Evolutionary conservation across 257 asterid species (phyloP).

Genomic region (Nicotiana tabacum): DNA sequence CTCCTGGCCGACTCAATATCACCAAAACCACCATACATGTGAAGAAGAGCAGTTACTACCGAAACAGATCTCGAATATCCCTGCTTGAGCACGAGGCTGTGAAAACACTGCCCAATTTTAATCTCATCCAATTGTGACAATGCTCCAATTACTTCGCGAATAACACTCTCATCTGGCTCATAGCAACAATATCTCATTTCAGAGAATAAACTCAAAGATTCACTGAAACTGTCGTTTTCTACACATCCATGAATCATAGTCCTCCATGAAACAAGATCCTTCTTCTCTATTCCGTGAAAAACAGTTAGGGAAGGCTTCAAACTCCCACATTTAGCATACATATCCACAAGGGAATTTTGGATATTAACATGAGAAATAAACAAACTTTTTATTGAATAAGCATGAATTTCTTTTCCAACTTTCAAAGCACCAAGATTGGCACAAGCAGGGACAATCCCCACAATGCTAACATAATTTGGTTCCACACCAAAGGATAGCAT

Average conservation of each 20-base stretch:
- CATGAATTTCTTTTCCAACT: slow-evolving; percentile 65
- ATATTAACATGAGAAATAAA: slow-evolving; percentile 26
- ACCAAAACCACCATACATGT: slow-evolving; percentile 49
- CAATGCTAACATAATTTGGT: slow-evolving; percentile 57
- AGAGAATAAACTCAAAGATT: slow-evolving; percentile 40
- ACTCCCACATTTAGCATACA: slow-evolving; percentile 63
- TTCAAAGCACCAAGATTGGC: slow-evolving; percentile 43
- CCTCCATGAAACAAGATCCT: slow-evolving; percentile 83
- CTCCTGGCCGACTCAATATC: slow-evolving; percentile 43
- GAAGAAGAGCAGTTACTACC: slow-evolving; percentile 60
- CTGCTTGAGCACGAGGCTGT: slow-evolving; percentile 43
- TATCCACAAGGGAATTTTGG: slow-evolving; percentile 51
- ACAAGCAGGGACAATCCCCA: slow-evolving; percentile 62
- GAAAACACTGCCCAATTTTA: slow-evolving; percentile 39
- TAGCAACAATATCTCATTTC: slow-evolving; percentile 35
- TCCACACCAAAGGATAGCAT: slow-evolving; percentile 42
- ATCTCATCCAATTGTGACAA: slow-evolving; percentile 35
- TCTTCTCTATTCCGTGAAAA: slow-evolving; percentile 39
- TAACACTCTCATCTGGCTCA: slow-evolving; percentile 45
- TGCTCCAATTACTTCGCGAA: slow-evolving; percentile 45
- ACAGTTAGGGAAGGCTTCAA: slow-evolving; percentile 39
- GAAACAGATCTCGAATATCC: slow-evolving; percentile 40
- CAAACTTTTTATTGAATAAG: slow-evolving; percentile 43
- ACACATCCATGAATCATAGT: slow-evolving; percentile 46
- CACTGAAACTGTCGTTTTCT: slow-evolving; percentile 34